Base-by-base conservation (phyloP, 2,329 filamentous ascomycete genomes). In the Fusarium tanahbumbuense region DNA sequence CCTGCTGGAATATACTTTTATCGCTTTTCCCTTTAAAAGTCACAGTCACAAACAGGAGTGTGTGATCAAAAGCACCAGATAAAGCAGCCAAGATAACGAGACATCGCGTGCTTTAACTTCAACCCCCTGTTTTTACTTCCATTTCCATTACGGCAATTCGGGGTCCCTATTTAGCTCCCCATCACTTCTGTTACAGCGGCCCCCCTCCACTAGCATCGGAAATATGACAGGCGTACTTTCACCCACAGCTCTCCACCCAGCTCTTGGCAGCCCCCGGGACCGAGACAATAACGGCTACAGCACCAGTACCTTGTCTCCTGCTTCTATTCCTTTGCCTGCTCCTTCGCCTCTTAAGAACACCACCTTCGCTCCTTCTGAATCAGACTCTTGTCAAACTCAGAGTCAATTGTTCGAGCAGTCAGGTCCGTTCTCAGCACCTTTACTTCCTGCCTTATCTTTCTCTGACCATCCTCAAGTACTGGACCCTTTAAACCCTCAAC, bases 161-260 rank as follows among this genome's bases (percentile, higher is more conserved):
- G 49, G 49, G 49, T 53, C 34, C 49, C 23, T 52, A 52, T 52
- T 46, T 46, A 46, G 37, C 45, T 44, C 22, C 40, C 64, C 62
- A 52, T 60, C 66, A 68, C 64, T 58, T 70, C 66, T 53, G 32
- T 52, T 52, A 52, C 49, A 41, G 32, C 23, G n/a, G 13, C 23
- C 18, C 49, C 32, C 49, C 68, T 68, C 60, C 68, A 59, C 68
- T 66, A 69, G 42, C 50, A 70, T 48, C 61, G 61, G 64, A 64
- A 73, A 73, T 68, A 75, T 75, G 73, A 72, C 73, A 75, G 73
- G 70, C 65, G 56, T 73, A 30, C 64, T 72, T 48, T 85, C 84
- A 70, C 83, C 85, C 61, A 81, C 81, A 59, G 80, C 83, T 70
- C 81, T 87, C 79, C 85, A 87, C 81, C 83, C 84, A 75, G 80